phyloP scores from a whole-genome alignment of 2,329 filamentous ascomycete species.

The Dryadomyces quercus-mongolicae region DNA sequence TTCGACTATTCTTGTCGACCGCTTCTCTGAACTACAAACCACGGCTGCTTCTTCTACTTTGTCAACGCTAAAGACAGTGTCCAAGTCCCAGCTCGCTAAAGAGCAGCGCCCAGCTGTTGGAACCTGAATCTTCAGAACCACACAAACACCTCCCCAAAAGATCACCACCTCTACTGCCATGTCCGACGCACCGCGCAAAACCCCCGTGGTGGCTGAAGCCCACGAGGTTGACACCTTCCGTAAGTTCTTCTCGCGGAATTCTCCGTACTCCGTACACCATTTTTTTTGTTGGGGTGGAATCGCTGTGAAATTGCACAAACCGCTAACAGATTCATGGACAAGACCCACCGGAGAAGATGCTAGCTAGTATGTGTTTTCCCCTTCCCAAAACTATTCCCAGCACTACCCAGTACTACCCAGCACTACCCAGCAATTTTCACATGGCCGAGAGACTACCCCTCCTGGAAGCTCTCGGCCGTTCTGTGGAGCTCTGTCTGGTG shows the following conservation, averaged over 20 bases:
- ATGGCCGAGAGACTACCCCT: background rate
- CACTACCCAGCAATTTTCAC: background rate
- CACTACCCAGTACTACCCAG: background rate
- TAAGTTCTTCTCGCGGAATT: slow-evolving; percentile 25
- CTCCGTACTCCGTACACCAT: background rate
- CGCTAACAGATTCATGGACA: slow-evolving; percentile 11
- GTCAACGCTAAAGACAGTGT: background rate
- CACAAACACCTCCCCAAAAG: background rate
- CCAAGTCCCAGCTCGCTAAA: background rate
- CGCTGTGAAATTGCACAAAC: background rate
- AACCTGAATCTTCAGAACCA: background rate
- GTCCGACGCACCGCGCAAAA: slow-evolving; percentile 30
- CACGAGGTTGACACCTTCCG: slow-evolving; percentile 65
- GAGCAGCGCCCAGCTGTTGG: background rate
- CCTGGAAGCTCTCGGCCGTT: too few relatives aligned
- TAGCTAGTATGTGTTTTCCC: slow-evolving; percentile 42
- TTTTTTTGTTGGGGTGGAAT: slow-evolving; percentile 9
- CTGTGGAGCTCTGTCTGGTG: too few relatives aligned
- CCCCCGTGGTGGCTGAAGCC: slow-evolving; percentile 59
- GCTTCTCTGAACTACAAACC: background rate
- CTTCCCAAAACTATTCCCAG: background rate
- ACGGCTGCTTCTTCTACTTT: background rate
- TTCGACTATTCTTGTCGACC: background rate
- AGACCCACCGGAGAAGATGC: slow-evolving; percentile 57
- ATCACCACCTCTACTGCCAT: slow-evolving; percentile 18